phyloP scores from a whole-genome alignment of 1,284 basidiomycete genomes.

The Ganoderma lingzhi region DNA sequence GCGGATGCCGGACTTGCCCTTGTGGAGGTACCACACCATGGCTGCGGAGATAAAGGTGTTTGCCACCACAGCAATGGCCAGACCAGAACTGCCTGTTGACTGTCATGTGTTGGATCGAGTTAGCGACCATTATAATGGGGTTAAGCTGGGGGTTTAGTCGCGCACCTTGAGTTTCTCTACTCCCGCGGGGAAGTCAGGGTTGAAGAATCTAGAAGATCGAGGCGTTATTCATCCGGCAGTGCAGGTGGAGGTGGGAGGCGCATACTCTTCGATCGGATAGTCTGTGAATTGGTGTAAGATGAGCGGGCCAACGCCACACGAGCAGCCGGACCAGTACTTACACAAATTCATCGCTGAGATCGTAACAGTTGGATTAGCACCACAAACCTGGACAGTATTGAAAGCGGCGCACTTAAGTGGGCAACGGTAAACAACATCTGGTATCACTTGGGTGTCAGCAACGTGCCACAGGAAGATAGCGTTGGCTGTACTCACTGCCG shows the following conservation, averaged over 20 bases:
- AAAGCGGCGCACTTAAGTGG: background rate
- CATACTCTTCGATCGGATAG: background rate
- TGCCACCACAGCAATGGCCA: background rate
- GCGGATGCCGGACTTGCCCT: background rate
- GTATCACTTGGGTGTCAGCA: background rate
- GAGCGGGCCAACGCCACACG: background rate
- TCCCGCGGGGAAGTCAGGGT: background rate
- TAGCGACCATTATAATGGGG: background rate
- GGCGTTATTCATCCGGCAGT: background rate
- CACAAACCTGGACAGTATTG: background rate
- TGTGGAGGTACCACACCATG: slow-evolving; percentile 5
- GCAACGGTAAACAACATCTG: background rate
- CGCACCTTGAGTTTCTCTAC: background rate
- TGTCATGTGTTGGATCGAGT: background rate
- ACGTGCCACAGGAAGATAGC: background rate
- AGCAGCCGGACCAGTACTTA: background rate
- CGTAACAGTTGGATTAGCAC: background rate
- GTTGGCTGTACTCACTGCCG: background rate
- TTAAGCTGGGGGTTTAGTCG: background rate
- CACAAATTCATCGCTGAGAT: background rate
- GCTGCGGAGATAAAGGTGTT: slow-evolving; percentile 1
- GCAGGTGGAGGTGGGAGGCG: background rate
- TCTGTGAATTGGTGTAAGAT: background rate
- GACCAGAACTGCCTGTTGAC: background rate
- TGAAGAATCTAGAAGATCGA: background rate